Base-by-base conservation (phyloP, 305 asterid species). In the Plantago lanceolata region DNA sequence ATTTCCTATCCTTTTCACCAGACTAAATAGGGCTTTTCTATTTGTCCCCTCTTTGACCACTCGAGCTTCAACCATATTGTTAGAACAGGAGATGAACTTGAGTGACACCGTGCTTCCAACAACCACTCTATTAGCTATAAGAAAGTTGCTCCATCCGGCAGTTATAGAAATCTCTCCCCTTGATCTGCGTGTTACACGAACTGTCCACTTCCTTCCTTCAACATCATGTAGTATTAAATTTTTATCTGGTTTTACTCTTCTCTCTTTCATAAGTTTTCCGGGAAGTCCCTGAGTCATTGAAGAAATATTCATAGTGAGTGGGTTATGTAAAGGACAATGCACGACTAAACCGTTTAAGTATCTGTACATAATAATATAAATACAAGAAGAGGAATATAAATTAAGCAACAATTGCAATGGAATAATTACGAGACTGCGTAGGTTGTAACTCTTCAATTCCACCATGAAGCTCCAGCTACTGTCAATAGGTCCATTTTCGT, bases 141-240 rank as follows among this genome's bases (percentile, higher is more conserved):
- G 48, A n/a, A 65, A 65, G 3, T 54, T 19, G 2, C 9, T 0
- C 62, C 61, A 65, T 19, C 69, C 69, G 18, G 45, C 21, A 8
- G 28, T 57, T 13, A 57, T 9, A 57, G 44, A 3, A 57, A 3
- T 11, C 2, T 7, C 17, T 19, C 17, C 48, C 18, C 19, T 1
- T 26, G 59, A 6, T 54, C 26, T 18, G n/a, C 8, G 0, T n/a
- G 48, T 57, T 11, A 57, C 6, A 33, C 28, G 48, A 57, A 57
- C 48, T n/a, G 62, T 28, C 62, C 62, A 57, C 26, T 57, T 37
- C 21, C 48, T 19, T 33, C 47, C 62, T 57, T 57, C 48, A 8
- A 9, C 48, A 57, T 57, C 62, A 28, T n/a, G 48, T 48, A 57
- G 40, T 20, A n/a, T 31, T 57, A 57, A 0, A 16, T 20, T 20